Percentiles rank a stretch among this genome's conserved stretches.
These are phyloP conservation scores for Tetracentron sinense DNA, from an alignment of 164 flowering plant genomes.

Conservation along the genomic window DNA sequence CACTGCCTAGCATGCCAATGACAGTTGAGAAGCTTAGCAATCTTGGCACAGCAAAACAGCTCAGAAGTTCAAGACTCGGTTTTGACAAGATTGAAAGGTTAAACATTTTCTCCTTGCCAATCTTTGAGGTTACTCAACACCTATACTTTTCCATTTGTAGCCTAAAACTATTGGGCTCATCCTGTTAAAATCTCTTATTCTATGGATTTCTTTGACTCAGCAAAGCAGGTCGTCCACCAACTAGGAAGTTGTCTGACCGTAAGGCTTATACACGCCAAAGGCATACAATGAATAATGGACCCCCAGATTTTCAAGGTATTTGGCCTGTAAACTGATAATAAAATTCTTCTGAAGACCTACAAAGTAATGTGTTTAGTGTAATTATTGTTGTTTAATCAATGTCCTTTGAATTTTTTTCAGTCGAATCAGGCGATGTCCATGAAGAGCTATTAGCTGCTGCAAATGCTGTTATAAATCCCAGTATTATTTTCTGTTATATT, in stretches of 20 bases:
- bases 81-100: constrained; percentile 74
- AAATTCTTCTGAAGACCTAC: background rate
- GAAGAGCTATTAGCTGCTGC: constrained; percentile 84
- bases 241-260: constrained; percentile 74
- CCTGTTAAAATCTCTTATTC: constrained; percentile 13
- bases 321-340: background rate
- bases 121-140: background rate
- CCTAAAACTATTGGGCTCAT: background rate
- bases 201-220: constrained; percentile 34
- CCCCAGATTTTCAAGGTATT: constrained; percentile 67
- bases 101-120: constrained; percentile 5
- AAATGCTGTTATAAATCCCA: constrained; percentile 53
- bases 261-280: constrained; percentile 69
- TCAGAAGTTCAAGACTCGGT: constrained; percentile 63
- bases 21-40: constrained; percentile 49
- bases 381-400: background rate
- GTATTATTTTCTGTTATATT: constrained; percentile 25
- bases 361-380: constrained; percentile 1
- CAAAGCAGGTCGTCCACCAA: constrained; percentile 79
- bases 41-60: constrained; percentile 70
- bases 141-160: too few species aligned
- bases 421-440: constrained; percentile 72
- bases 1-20: constrained; percentile 53
- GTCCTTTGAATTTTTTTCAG: constrained; percentile 22
- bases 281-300: constrained; percentile 38